phyloP scores from a whole-genome alignment of 169 alveolate species.

The Cryptosporidium andersoni region DNA sequence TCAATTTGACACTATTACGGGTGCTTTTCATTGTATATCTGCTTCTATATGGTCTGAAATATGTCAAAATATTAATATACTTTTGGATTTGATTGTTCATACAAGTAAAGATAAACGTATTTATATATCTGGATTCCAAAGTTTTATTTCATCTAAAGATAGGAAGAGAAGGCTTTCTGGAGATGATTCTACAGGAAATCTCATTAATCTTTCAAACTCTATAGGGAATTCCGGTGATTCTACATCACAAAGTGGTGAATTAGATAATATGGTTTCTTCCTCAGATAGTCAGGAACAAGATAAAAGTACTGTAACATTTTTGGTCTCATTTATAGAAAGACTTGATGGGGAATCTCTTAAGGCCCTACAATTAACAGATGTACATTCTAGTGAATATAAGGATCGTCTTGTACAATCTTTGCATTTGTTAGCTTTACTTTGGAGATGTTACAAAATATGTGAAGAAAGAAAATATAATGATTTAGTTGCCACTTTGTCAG shows the following conservation, averaged over 20 bases:
- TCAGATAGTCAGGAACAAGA: slow-evolving; percentile 28
- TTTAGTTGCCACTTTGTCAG: slow-evolving; percentile 46
- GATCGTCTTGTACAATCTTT: slow-evolving; percentile 80
- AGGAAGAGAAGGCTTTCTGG: slow-evolving; percentile 56
- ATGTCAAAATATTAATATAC: slow-evolving; percentile 77
- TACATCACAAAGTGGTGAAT: no score
- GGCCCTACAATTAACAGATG: slow-evolving; percentile 86
- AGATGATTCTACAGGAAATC: not conserved
- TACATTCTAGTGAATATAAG: slow-evolving; percentile 83
- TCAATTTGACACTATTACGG: slow-evolving; percentile 87
- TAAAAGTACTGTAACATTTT: slow-evolving; percentile 76
- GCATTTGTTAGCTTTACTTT: slow-evolving; percentile 76
- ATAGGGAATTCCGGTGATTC: slow-evolving; percentile 57
- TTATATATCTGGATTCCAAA: slow-evolving; percentile 77
- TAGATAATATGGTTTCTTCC: not conserved
- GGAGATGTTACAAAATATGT: slow-evolving; percentile 53
- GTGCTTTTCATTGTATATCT: slow-evolving; percentile 84
- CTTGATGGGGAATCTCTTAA: slow-evolving; percentile 85
- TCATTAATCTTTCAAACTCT: not conserved
- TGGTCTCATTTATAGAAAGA: slow-evolving; percentile 82
- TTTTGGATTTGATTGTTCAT: slow-evolving; percentile 31
- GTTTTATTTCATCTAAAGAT: slow-evolving; percentile 76
- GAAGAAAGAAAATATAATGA: slow-evolving; percentile 31
- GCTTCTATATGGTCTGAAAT: slow-evolving; percentile 84
- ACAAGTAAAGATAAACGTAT: slow-evolving; percentile 64